Evolutionary conservation across 1,139 yeast species (phyloP), one percentile per base, ranked within the genome.

Genomic region (Saccharomyces hybrid): DNA sequence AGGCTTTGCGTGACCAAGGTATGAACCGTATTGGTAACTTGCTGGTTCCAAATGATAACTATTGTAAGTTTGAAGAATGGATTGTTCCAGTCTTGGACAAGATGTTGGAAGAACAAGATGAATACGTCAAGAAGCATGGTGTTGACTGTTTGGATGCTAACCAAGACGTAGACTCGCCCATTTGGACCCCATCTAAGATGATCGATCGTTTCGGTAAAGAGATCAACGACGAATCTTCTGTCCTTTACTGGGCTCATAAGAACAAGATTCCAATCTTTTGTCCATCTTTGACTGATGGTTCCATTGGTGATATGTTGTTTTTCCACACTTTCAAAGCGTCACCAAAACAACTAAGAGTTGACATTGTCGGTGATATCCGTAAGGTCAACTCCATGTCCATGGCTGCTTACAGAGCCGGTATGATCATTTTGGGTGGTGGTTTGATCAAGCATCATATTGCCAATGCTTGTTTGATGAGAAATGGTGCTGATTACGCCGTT

Each of bases 41-140:
- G 71, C 77, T 93, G 64, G 99, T 93, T 53, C 99, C 99, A 53
- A 93, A 93, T 71, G 99, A 95, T 71, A 93, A 93, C 75, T 93
- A 93, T 75, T 91, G 98, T 76, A 84, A 83, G 68, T 93, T 93
- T 67, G 99, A 93, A 73, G 99, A 95, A 71, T 93, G 99, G 99
- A 88, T 93, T 63, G 95, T 93, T 38, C 99, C 99, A 32, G 80
- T 93, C 54, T 78, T 93, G 64, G 97, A 91, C 69, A 81, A 76
- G 53, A 83, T 91, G 82, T 78, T 91, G 57, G 86, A 86, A 66
- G 99, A 93, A 72, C 99, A 93, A 74, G 89, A 87, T 64, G 84
- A 72, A 52, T 83, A 80, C 56, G 80, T 82, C 62, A 72, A 75
- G 55, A 75, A 78, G 60, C 72, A 74, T 29, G 81, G 80, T 19